These are phyloP conservation scores for Rhizodiscina lignyota DNA, from an alignment of 495 filamentous ascomycete species.

Conservation along the genomic window DNA sequence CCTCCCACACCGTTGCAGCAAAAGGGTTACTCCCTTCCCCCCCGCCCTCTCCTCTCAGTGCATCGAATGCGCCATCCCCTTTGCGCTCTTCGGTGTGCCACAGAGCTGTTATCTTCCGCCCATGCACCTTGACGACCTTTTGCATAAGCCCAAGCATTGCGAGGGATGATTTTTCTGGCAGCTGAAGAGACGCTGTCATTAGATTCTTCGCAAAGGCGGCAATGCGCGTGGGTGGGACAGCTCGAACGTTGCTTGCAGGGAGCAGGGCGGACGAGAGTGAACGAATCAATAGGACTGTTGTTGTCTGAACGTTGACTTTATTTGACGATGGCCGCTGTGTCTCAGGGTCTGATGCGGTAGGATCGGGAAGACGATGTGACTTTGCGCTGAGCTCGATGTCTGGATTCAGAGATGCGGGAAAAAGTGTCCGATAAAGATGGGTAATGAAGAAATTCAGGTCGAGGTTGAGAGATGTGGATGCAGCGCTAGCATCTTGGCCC, in stretches of 20 bases:
- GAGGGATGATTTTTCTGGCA: slow-evolving; percentile 73
- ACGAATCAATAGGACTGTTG: slow-evolving; percentile 74
- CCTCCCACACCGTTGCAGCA: slow-evolving; percentile 83
- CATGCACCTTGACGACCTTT: slow-evolving; percentile 57
- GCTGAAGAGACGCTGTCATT: slow-evolving; percentile 60
- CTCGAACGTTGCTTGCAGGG: slow-evolving; percentile 39
- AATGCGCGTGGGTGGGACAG: slow-evolving; percentile 57
- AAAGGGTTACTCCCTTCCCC: slow-evolving; percentile 75
- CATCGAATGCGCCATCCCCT: slow-evolving; percentile 57
- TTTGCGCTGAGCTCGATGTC: slow-evolving; percentile 76
- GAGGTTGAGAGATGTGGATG: slow-evolving; percentile 53
- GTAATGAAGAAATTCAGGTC: slow-evolving; percentile 90
- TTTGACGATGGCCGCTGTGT: slow-evolving; percentile 22
- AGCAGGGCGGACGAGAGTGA: slow-evolving; percentile 64
- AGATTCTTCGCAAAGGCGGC: slow-evolving; percentile 90
- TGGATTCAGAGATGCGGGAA: slow-evolving; percentile 58
- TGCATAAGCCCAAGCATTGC: slow-evolving; percentile 59
- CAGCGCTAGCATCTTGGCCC: slow-evolving; percentile 60
- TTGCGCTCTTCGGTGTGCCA: slow-evolving; percentile 85
- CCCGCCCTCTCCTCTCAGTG: slow-evolving; percentile 46
- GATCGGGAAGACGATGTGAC: slow-evolving; percentile 65
- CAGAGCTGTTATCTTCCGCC: slow-evolving; percentile 47
- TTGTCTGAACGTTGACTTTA: slow-evolving; percentile 86
- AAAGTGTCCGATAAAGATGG: slow-evolving; percentile 73
- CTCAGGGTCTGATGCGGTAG: slow-evolving; percentile 30